These are phyloP conservation scores for Fragilariopsis cylindrus DNA, from an alignment of 108 stramenopile species.

Conservation along the genomic window DNA sequence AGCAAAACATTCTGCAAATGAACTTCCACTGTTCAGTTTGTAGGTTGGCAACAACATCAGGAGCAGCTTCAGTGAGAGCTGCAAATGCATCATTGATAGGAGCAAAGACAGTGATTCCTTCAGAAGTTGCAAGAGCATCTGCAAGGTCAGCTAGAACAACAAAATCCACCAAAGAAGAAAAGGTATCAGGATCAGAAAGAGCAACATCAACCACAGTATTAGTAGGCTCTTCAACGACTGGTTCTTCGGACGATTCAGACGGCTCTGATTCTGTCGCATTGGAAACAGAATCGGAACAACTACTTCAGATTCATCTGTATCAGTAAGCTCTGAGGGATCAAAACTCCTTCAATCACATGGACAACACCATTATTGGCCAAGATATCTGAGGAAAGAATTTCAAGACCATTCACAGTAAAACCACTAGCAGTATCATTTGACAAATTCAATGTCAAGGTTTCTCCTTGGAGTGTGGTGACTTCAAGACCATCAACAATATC, in stretches of 20 bases:
- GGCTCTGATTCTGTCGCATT: too few species aligned
- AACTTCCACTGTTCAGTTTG: conserved; percentile 4
- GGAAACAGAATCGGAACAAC: too few species aligned
- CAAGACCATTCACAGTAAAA: conserved; percentile 34
- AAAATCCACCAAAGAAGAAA: neutral
- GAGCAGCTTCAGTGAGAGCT: conserved; percentile 5
- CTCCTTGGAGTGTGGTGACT: conserved; percentile 16
- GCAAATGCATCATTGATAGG: conserved; percentile 54
- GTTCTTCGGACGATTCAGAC: too few species aligned
- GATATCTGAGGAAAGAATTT: conserved; percentile 36
- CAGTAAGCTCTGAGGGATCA: conserved; percentile 17
- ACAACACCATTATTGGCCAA: conserved; percentile 45
- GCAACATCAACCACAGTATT: conserved; percentile 15
- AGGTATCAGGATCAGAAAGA: neutral
- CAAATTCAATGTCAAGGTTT: conserved; percentile 14
- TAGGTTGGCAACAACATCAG: conserved; percentile 18
- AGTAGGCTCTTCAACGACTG: neutral
- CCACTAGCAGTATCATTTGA: conserved; percentile 3
- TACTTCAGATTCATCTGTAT: too few species aligned
- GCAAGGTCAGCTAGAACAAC: conserved; percentile 20
- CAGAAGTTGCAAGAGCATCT: conserved; percentile 28
- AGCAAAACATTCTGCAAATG: conserved; percentile 17
- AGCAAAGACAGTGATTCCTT: conserved; percentile 35
- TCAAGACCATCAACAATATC: conserved; percentile 10
- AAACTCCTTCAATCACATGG: conserved; percentile 46